phyloP scores from a whole-genome alignment of 106 monocot genomes.

The Dioscorea alata region DNA sequence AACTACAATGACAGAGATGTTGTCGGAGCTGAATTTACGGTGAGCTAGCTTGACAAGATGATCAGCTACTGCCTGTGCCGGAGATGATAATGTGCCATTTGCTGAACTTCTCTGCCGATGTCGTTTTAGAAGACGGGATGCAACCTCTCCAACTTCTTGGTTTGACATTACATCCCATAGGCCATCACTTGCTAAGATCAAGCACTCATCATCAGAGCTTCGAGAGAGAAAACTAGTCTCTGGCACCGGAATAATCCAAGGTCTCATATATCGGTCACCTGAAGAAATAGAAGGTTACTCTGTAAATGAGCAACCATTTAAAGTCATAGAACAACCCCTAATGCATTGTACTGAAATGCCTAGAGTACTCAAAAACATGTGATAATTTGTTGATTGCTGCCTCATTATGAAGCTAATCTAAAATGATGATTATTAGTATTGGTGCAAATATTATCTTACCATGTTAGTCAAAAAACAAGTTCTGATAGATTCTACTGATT shows the following conservation, averaged over 20 bases:
- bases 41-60: constrained; percentile 8
- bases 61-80: constrained; percentile 25
- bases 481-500: too few relatives aligned
- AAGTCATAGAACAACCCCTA: too few relatives aligned
- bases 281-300: background rate
- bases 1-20: constrained; percentile 26
- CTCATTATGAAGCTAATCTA: too few relatives aligned
- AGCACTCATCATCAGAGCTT: constrained; percentile 33
- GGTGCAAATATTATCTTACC: too few relatives aligned
- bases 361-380: too few relatives aligned
- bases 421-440: too few relatives aligned
- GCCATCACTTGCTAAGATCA: constrained; percentile 36
- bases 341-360: too few relatives aligned
- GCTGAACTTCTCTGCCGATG: constrained; percentile 20
- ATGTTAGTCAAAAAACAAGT: too few relatives aligned
- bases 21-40: constrained; percentile 18
- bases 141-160: constrained; percentile 21
- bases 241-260: constrained; percentile 39
- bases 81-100: constrained; percentile 3
- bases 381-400: too few relatives aligned
- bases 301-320: background rate
- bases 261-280: constrained; percentile 45
- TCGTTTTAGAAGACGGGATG: constrained; percentile 22
- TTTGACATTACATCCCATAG: constrained; percentile 33
- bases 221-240: constrained; percentile 23